Conservation (phyloP, 148 eudicot species). For the Heliosperma pusillum region DNA sequence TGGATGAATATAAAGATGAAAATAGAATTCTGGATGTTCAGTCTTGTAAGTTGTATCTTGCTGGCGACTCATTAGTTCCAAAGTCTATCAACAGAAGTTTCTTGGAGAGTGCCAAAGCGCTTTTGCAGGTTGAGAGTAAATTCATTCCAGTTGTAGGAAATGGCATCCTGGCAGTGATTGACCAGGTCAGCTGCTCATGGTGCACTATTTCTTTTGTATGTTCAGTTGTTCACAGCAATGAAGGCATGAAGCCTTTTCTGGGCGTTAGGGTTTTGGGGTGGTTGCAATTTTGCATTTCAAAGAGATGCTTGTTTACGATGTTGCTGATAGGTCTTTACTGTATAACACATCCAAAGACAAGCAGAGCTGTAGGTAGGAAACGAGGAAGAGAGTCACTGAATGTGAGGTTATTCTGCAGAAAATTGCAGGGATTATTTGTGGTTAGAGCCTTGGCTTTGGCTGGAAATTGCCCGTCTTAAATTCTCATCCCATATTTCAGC, state of each 20-base stretch:
- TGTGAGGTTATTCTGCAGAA: too few relatives aligned
- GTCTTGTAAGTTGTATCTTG: slow-evolving; percentile 59
- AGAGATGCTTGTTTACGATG: background rate
- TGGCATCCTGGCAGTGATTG: slow-evolving; percentile 71
- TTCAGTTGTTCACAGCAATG: slow-evolving; percentile 3
- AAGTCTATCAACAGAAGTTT: slow-evolving; percentile 56
- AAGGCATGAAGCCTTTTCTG: background rate
- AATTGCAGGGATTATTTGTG: too few relatives aligned
- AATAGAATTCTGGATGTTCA: slow-evolving; percentile 57
- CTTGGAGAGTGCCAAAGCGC: slow-evolving; percentile 67
- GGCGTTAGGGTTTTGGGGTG: background rate
- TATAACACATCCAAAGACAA: background rate
- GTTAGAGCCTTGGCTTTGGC: too few relatives aligned
- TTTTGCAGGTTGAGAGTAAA: slow-evolving; percentile 85
- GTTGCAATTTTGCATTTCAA: background rate
- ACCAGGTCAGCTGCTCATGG: slow-evolving; percentile 57
- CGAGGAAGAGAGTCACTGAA: too few relatives aligned
- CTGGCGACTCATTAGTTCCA: slow-evolving; percentile 76
- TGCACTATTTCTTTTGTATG: slow-evolving; percentile 19
- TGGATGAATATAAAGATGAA: slow-evolving; percentile 33
- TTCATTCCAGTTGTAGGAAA: slow-evolving; percentile 86
- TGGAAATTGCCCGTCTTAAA: too few relatives aligned
- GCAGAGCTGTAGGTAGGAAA: too few relatives aligned
- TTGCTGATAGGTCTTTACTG: background rate
- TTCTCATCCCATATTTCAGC: background rate